Evolutionary conservation across 1,284 basidiomycete genomes (phyloP).

Genomic region (Puccinia polysora): DNA sequence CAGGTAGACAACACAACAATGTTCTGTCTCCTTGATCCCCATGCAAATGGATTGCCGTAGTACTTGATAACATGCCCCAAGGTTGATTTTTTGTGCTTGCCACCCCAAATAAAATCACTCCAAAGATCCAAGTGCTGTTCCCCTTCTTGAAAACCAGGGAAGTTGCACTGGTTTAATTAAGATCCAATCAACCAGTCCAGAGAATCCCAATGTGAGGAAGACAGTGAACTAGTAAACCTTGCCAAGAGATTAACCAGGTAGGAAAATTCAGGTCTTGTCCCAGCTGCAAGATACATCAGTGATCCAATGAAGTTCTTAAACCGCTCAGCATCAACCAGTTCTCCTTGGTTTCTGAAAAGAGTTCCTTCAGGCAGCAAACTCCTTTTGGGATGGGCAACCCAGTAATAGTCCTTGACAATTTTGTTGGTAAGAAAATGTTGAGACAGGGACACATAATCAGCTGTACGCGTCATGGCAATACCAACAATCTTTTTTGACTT

Average conservation of each 20-base stretch:
- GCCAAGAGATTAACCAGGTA: constrained; percentile 11
- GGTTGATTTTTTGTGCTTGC: not conserved
- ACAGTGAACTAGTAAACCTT: not conserved
- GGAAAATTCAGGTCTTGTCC: constrained; percentile 1
- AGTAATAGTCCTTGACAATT: not conserved
- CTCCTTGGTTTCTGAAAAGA: not conserved
- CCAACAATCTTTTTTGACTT: not conserved
- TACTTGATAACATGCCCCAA: not conserved
- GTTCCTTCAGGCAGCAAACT: not conserved
- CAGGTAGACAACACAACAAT: constrained; percentile 15
- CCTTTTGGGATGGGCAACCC: not conserved
- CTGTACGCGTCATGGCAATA: not conserved
- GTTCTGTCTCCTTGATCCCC: constrained; percentile 7
- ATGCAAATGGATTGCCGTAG: not conserved
- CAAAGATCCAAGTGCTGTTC: not conserved
- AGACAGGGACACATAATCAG: not conserved
- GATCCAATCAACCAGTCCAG: not conserved
- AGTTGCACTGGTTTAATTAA: no score
- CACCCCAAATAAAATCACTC: constrained; percentile 26
- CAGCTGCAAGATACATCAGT: not conserved
- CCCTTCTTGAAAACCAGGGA: constrained; percentile 4
- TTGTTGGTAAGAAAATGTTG: not conserved
- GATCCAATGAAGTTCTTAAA: constrained; percentile 3
- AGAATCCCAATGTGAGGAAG: not conserved
- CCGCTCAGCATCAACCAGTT: not conserved